phyloP scores from a whole-genome alignment of 768 basidiomycete genomes.

The Mycena alexandri region DNA sequence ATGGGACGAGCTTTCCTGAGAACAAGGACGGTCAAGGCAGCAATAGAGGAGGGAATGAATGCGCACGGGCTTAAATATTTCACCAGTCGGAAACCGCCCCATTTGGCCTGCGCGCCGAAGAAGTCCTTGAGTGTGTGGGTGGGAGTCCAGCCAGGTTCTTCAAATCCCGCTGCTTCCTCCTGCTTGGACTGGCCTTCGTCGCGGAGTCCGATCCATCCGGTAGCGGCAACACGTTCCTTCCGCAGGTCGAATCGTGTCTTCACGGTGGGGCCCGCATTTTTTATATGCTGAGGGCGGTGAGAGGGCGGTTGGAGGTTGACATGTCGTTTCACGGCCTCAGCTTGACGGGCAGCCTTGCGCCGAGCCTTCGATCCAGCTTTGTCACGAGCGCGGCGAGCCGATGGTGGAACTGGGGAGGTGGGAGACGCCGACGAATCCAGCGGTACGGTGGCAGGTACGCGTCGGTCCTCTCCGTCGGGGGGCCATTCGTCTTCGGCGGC shows the following conservation, averaged over 20 bases:
- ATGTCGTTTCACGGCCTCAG: too few species aligned
- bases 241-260: not conserved
- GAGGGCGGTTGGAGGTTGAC: too few species aligned
- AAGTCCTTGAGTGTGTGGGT: not conserved
- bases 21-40: too few species aligned
- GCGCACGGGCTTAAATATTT: not conserved
- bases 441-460: too few species aligned
- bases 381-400: too few species aligned
- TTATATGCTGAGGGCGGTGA: not conserved
- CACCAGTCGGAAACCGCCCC: not conserved
- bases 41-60: not conserved
- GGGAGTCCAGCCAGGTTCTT: not conserved
- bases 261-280: not conserved
- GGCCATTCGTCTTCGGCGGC: too few species aligned
- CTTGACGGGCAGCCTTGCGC: too few species aligned
- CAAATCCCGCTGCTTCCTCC: not conserved
- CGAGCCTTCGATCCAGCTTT: too few species aligned
- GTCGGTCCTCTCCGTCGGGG: too few species aligned
- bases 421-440: too few species aligned
- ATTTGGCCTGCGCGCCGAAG: not conserved
- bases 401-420: too few species aligned
- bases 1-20: not conserved
- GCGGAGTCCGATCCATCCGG: not conserved
- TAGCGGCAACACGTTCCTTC: not conserved
- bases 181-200: not conserved